These are phyloP conservation scores for Pseudodiploospora longispora DNA, from an alignment of 2,329 filamentous ascomycete genomes.

Conservation along the genomic window DNA sequence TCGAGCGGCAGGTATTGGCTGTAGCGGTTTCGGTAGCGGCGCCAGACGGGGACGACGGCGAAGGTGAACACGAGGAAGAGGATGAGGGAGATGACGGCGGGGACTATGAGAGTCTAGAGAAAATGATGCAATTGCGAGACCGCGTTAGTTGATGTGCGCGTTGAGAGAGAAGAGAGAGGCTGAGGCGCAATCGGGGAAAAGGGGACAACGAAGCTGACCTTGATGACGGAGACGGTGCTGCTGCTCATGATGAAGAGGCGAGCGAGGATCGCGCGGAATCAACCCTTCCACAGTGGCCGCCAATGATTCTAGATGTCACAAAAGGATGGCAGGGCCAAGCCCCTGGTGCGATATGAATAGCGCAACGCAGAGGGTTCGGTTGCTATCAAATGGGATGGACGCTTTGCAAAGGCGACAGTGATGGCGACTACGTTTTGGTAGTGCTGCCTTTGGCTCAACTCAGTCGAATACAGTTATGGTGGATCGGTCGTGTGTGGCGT, in stretches of 20 bases:
- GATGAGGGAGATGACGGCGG: conserved; percentile 60
- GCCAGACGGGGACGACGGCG: conserved; percentile 59
- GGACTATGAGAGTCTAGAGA: conserved; percentile 58
- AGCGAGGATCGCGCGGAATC: background rate
- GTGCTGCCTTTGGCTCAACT: too few relatives aligned
- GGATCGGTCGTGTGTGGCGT: too few relatives aligned
- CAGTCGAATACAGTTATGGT: too few relatives aligned
- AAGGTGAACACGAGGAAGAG: conserved; percentile 61
- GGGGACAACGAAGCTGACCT: conserved; percentile 16
- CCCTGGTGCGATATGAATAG: too few relatives aligned
- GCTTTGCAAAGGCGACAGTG: too few relatives aligned
- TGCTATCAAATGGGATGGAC: too few relatives aligned
- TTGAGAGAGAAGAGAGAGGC: background rate
- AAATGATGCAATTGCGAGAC: conserved; percentile 10
- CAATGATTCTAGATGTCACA: too few relatives aligned
- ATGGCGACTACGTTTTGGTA: too few relatives aligned
- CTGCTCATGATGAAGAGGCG: conserved; percentile 19
- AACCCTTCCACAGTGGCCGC: too few relatives aligned
- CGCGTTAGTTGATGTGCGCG: background rate
- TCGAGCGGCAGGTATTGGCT: conserved; percentile 66
- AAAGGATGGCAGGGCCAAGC: too few relatives aligned
- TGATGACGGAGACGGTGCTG: conserved; percentile 26
- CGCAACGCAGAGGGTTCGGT: too few relatives aligned
- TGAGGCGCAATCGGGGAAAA: background rate
- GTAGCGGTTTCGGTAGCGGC: conserved; percentile 61